A percentile compares a stretch with the other conserved stretches of the same genome.
Evolutionary conservation across 345 rosid genomes (phyloP).

Genomic region (Aquilaria sinensis): DNA sequence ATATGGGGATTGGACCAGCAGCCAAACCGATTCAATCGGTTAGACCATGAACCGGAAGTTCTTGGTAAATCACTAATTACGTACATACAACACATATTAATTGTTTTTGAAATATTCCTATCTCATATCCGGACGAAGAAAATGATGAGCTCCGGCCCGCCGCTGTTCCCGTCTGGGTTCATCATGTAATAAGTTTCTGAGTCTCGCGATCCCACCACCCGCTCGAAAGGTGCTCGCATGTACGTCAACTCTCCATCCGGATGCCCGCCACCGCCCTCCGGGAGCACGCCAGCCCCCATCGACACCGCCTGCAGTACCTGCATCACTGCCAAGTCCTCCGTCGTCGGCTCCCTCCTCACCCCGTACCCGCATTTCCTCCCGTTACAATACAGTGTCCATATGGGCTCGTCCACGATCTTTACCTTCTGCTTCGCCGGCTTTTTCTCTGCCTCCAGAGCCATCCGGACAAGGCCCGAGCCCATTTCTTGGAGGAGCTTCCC

Average conservation of each 20-base stretch:
- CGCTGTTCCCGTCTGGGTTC: slow-evolving; percentile 62
- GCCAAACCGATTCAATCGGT: too few species aligned
- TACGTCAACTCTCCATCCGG: slow-evolving; percentile 68
- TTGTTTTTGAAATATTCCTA: too few species aligned
- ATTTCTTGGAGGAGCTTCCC: slow-evolving; percentile 74
- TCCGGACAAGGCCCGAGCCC: slow-evolving; percentile 61
- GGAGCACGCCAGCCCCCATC: slow-evolving; percentile 82
- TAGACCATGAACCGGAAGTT: too few species aligned
- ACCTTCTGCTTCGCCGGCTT: slow-evolving; percentile 43
- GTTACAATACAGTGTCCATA: slow-evolving; percentile 73
- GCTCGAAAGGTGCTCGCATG: slow-evolving; percentile 78
- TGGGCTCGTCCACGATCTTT: slow-evolving; percentile 56
- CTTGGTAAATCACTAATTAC: too few species aligned
- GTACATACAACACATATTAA: not conserved
- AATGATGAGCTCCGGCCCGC: slow-evolving; percentile 61
- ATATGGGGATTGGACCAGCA: too few species aligned
- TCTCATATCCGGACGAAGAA: slow-evolving; percentile 58
- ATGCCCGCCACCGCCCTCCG: slow-evolving; percentile 22
- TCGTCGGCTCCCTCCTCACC: slow-evolving; percentile 64
- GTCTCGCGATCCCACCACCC: slow-evolving; percentile 72
- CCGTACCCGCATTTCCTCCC: slow-evolving; percentile 75
- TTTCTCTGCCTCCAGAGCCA: slow-evolving; percentile 82
- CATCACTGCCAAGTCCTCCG: slow-evolving; percentile 74
- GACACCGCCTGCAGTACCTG: slow-evolving; percentile 66
- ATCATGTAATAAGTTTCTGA: slow-evolving; percentile 87